Evolutionary conservation across 768 basidiomycete genomes (phyloP).

Genomic region (Xerocomellus intermedius): DNA sequence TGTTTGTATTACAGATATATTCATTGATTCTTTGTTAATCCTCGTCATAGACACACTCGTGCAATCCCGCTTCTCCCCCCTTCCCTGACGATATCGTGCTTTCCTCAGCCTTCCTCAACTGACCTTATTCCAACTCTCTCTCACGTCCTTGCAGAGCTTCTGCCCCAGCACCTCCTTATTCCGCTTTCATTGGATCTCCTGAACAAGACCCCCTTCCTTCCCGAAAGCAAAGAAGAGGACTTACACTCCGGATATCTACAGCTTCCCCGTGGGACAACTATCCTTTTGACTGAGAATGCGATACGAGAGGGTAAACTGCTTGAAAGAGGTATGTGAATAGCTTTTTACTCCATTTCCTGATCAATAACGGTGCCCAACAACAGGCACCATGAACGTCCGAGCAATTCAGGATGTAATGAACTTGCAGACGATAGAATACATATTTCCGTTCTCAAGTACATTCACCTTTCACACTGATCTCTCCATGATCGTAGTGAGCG

Average conservation of each 20-base stretch:
- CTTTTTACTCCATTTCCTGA: not conserved
- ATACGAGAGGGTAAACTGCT: conserved; percentile 66
- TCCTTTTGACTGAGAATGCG: conserved; percentile 64
- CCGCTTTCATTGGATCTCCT: conserved; percentile 62
- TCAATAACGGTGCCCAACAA: not conserved
- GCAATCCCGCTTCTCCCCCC: conserved; percentile 65
- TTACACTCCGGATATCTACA: conserved; percentile 75
- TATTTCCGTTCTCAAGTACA: conserved; percentile 67
- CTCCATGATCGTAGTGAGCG: conserved; percentile 57
- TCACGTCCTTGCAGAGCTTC: conserved; percentile 52
- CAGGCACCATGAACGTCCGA: conserved; percentile 63
- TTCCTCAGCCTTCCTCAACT: conserved; percentile 45
- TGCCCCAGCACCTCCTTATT: conserved; percentile 55
- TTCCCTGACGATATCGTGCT: conserved; percentile 60
- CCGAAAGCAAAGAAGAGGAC: conserved; percentile 69
- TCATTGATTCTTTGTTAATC: not conserved
- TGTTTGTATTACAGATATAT: conserved; percentile 46
- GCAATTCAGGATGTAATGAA: conserved; percentile 63
- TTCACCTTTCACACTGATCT: conserved; percentile 75
- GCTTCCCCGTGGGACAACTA: conserved; percentile 56
- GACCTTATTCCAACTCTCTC: conserved; percentile 46
- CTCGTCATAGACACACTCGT: conserved; percentile 56
- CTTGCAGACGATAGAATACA: conserved; percentile 66
- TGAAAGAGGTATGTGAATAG: conserved; percentile 40
- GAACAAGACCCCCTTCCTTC: conserved; percentile 57